A percentile compares a stretch with the other conserved stretches of the same genome.
Evolutionary conservation across 768 basidiomycete species (phyloP).

Genomic region (Pleurotus citrinopileatus): DNA sequence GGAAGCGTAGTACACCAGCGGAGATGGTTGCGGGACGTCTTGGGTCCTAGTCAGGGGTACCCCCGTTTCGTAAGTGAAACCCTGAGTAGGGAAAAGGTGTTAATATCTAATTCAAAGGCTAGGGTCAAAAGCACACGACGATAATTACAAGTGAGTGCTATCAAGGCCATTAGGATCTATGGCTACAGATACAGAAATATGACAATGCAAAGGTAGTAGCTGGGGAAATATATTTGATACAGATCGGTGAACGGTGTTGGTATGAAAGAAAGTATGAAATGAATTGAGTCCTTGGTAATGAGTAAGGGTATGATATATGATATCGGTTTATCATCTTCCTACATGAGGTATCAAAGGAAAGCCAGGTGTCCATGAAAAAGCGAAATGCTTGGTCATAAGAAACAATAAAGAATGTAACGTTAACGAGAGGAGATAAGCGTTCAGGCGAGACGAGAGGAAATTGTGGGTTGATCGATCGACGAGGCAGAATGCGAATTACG

Average conservation of each 20-base stretch:
- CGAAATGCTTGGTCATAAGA: not conserved
- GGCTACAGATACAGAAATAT: not conserved
- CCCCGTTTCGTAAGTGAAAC: too few relatives aligned
- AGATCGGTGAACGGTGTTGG: not conserved
- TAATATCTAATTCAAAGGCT: too few relatives aligned
- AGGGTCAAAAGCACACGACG: not conserved
- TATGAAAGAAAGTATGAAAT: not conserved
- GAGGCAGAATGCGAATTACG: not conserved
- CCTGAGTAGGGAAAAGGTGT: too few relatives aligned
- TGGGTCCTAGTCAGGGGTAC: too few relatives aligned
- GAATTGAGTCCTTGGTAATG: not conserved
- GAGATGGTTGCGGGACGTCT: too few relatives aligned
- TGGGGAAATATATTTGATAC: not conserved
- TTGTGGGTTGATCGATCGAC: not conserved
- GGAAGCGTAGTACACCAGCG: too few relatives aligned
- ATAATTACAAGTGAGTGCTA: not conserved
- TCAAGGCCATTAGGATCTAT: not conserved
- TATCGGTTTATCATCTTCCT: too few relatives aligned
- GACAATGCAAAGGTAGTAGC: too few relatives aligned
- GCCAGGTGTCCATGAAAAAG: not conserved
- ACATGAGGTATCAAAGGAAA: not conserved
- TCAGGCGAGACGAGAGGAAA: too few relatives aligned
- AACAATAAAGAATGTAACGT: not conserved
- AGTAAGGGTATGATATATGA: too few relatives aligned
- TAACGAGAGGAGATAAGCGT: not conserved